Conservation (phyloP, 2,329 filamentous ascomycete species). For the Tolypocladium pustulatum region DNA sequence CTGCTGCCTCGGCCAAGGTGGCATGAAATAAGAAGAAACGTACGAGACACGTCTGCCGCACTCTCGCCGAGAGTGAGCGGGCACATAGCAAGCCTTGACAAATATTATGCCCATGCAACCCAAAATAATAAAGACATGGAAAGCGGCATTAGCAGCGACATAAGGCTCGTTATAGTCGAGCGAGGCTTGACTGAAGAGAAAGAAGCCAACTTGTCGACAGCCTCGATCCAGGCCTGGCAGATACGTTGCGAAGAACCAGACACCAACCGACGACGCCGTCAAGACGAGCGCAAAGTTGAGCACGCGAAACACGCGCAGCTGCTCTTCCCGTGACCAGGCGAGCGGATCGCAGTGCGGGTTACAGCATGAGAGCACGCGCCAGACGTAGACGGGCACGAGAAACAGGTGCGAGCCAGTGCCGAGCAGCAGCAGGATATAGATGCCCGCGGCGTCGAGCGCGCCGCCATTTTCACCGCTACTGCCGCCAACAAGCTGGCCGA, state of each 20-base stretch:
- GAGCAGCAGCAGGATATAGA: slow-evolving; percentile 21
- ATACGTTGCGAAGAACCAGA: slow-evolving; percentile 20
- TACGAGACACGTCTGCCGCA: slow-evolving; percentile 10
- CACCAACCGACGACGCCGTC: slow-evolving; percentile 15
- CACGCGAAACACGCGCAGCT: slow-evolving; percentile 14
- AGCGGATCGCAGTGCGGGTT: slow-evolving; percentile 19
- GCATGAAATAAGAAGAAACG: slow-evolving; percentile 8
- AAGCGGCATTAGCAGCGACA: slow-evolving; percentile 16
- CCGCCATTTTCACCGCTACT: no score
- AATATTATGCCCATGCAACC: slow-evolving; percentile 10
- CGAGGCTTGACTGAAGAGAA: slow-evolving; percentile 18
- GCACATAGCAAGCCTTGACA: not conserved
- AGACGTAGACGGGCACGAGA: slow-evolving; percentile 21
- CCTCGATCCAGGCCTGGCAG: slow-evolving; percentile 11
- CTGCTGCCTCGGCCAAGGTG: not conserved
- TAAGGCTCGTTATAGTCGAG: slow-evolving; percentile 15
- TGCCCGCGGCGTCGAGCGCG: slow-evolving; percentile 16
- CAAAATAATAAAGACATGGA: slow-evolving; percentile 18
- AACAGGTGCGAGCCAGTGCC: slow-evolving; percentile 19
- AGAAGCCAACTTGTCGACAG: slow-evolving; percentile 21
- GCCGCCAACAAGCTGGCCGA: slow-evolving; percentile 13
- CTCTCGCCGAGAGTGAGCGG: not conserved
- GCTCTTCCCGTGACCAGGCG: slow-evolving; percentile 13
- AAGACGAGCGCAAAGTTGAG: slow-evolving; percentile 15
- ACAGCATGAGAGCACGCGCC: slow-evolving; percentile 20